Evolutionary conservation across 2,329 filamentous ascomycete species (phyloP), one percentile per base, ranked within the genome.

Genomic region (Arachnomyces sp.): DNA sequence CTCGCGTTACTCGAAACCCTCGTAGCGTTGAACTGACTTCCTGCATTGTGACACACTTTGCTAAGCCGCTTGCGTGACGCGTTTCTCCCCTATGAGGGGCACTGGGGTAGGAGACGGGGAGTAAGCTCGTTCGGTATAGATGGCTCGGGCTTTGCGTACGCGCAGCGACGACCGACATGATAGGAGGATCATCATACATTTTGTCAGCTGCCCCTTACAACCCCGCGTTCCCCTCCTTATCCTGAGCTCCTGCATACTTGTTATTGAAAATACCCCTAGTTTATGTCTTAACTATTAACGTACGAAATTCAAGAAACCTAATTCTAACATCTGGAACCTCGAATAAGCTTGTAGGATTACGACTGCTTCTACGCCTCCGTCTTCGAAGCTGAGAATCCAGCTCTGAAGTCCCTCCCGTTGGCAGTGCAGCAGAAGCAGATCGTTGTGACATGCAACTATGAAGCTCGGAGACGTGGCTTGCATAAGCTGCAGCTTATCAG

Each of bases 371-470:
- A 96, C 61, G 89, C 89, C 15, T 86, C 87, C 36, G 88, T 92
- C 7, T 82, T 92, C 50, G 88, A 95, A 64, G 81, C 82, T 48
- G 82, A 84, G 57, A 79, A 84, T 49, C 86, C 88, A 0, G 68
- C 73, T 2, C 69, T 95, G 42, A 86, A 79, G 56, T 71, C 73
- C 1, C 65, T 83, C 13, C 86, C 88, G 5, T 68, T 96, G 28
- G 89, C 87, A 28, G 79, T 94, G 43, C 84, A 89, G 61, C 89
- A 95, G 64, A 95, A 95, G 64, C 85, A 88, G 58, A 94, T 95
- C 40, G 73, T 92, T 31, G 86, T 89, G 15, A 94, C 88, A 3
- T 93, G 86, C 73, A 96, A 96, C 65, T 96, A 96, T 61, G 85
- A 84, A 57, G 90, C 90, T 15, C 79, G 90, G 28, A 69, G 78